Base-by-base conservation (phyloP, 805 yeast genomes). In the Candida insectorum region DNA sequence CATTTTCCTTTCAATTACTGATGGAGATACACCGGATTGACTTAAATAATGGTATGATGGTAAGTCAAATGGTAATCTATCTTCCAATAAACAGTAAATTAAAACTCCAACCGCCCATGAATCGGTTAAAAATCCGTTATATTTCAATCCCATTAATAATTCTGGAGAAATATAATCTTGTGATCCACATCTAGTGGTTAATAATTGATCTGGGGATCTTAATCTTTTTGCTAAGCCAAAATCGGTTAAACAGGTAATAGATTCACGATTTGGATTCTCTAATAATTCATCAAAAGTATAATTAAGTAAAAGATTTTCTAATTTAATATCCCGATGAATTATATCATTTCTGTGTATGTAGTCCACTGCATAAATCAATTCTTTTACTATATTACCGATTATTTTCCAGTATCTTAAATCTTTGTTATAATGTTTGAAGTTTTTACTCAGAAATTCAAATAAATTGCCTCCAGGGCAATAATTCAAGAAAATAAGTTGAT, bases 121-220 rank as follows among this genome's bases (percentile, higher is more conserved):
- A 56, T 93, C 99, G 30, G 93, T 82, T 43, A 85, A 78, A 33
- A 84, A 73, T 9, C 99, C 99, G 49, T 91, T 91, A 52, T 93
- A 93, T 5, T 87, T 82, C 36, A 85, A 69, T 1, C 97, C 97
- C 77, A 93, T 76, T 24, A 93, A 63, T 16, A 93, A 61, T 52
- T 93, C 99, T 0, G 98, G 99, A 0, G 96, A 82, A 5, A 93
- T 95, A 49, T 93, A 93, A 54, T 93, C 98, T 43, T 86, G 96
- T 1, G 96, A 85, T 0, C 99, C 98, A 57, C 98, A 93, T 40
- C 97, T 62, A 1, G 97, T 91, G 2, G 85, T 73, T 16, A 94
- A 68, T 37, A 81, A 47, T 16, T 87, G 84, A 43, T 75, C 65
- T 1, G 64, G 69, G 1, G 77, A 73, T 31, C 73, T 77, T 16